Conservation (phyloP, 2,329 filamentous ascomycete genomes). For the Westerdykella ornata region DNA sequence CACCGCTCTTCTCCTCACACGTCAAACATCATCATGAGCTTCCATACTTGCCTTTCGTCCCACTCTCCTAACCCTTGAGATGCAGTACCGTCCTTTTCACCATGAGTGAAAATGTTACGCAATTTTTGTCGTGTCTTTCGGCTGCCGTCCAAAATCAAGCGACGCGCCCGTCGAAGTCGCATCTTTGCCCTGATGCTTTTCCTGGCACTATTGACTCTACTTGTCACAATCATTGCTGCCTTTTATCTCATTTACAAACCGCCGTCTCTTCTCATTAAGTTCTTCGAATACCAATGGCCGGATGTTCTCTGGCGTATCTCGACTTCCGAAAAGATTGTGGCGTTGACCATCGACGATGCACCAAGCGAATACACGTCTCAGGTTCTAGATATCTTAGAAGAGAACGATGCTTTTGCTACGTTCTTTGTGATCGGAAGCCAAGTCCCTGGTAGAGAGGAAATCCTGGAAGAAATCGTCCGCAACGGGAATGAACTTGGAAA, state of each 20-base stretch:
- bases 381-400: slow-evolving; percentile 61
- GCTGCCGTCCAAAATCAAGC: slow-evolving; percentile 29
- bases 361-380: slow-evolving; percentile 65
- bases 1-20: neutral
- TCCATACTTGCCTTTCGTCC: neutral
- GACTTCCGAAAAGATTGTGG: slow-evolving; percentile 58
- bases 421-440: slow-evolving; percentile 86
- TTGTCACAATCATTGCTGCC: slow-evolving; percentile 30
- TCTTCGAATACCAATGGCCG: slow-evolving; percentile 65
- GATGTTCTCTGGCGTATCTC: slow-evolving; percentile 70
- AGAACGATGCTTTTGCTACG: slow-evolving; percentile 64
- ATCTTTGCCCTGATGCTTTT: slow-evolving; percentile 33
- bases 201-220: slow-evolving; percentile 13
- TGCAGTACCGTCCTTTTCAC: neutral
- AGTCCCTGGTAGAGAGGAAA: slow-evolving; percentile 48
- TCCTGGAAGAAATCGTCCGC: slow-evolving; percentile 48
- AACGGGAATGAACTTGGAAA: slow-evolving; percentile 63
- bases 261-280: slow-evolving; percentile 61
- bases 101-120: slow-evolving; percentile 20
- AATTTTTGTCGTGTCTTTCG: slow-evolving; percentile 27
- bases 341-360: slow-evolving; percentile 81
- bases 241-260: slow-evolving; percentile 74
- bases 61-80: neutral
- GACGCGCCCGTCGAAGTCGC: slow-evolving; percentile 34
- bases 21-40: too few relatives aligned